Percentiles rank a stretch among this genome's conserved stretches.
Conservation (phyloP, 2,329 filamentous ascomycete genomes). For the Teratosphaeriaceae sp. region DNA sequence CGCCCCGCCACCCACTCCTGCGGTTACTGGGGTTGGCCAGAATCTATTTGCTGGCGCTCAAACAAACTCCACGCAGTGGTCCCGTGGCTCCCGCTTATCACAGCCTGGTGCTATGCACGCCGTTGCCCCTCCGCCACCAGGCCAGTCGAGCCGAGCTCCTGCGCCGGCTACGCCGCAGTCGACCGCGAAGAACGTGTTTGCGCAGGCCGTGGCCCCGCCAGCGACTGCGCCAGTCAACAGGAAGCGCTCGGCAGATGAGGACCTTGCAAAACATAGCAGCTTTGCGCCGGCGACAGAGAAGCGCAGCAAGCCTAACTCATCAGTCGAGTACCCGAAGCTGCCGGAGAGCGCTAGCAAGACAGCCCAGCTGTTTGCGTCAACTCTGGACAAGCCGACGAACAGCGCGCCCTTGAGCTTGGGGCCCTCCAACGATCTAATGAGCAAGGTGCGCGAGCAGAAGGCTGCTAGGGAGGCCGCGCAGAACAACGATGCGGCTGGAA, state of each 20-base stretch:
- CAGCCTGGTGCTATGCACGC: neutral
- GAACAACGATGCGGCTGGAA: neutral
- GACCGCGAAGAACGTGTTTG: conserved; percentile 1
- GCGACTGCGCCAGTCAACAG: conserved; percentile 22
- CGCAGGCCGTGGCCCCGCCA: conserved; percentile 13
- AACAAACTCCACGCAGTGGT: too few species aligned
- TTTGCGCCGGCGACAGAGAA: conserved; percentile 24
- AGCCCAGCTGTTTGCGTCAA: conserved; percentile 25
- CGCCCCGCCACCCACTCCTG: too few species aligned
- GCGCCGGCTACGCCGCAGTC: conserved; percentile 1
- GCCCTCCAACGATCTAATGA: conserved; percentile 6
- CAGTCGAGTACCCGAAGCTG: conserved; percentile 24
- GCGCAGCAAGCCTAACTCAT: conserved; percentile 22
- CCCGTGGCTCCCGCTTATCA: too few species aligned
- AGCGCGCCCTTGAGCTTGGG: conserved; percentile 8
- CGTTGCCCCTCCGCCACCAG: neutral
- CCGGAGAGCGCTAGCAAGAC: conserved; percentile 25
- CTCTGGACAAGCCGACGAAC: conserved; percentile 20
- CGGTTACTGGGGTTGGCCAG: too few species aligned
- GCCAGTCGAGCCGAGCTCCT: neutral
- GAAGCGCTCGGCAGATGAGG: conserved; percentile 22
- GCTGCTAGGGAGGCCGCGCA: conserved; percentile 8
- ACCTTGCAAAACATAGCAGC: conserved; percentile 12
- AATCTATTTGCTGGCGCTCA: too few species aligned
- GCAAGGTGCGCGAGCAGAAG: conserved; percentile 8